phyloP scores from a whole-genome alignment of 2,329 filamentous ascomycete species.

The Trichoderma atrobrunneum region DNA sequence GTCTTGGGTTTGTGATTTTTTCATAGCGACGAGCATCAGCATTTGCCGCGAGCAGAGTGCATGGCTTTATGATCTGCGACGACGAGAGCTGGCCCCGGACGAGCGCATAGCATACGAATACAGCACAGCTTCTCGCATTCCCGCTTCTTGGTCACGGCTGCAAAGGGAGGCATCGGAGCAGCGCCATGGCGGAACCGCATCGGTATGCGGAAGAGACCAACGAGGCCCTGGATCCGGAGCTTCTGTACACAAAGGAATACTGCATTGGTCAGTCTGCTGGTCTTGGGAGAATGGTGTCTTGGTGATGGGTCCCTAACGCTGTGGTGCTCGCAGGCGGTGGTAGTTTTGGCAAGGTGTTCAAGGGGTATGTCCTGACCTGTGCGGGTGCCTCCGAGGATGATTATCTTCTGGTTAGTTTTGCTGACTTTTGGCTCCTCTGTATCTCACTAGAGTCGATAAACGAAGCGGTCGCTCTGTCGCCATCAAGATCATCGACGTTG shows the following conservation, averaged over 20 bases:
- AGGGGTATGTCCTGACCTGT: constrained; percentile 61
- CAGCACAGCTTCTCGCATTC: neutral
- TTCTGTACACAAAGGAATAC: constrained; percentile 88
- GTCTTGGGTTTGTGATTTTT: neutral
- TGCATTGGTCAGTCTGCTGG: constrained; percentile 65
- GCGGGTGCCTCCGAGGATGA: neutral
- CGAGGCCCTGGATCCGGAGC: constrained; percentile 72
- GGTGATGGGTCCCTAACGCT: constrained; percentile 21
- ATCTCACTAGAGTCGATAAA: constrained; percentile 71
- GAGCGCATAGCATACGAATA: neutral
- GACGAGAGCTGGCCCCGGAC: neutral
- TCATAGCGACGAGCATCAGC: neutral
- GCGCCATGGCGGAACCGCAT: constrained; percentile 48
- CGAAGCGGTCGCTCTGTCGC: constrained; percentile 89
- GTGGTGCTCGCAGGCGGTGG: constrained; percentile 66
- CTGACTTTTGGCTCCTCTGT: neutral
- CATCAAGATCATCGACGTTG: constrained; percentile 98
- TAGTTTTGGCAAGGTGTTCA: constrained; percentile 98
- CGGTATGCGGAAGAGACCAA: constrained; percentile 47
- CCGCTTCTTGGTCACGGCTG: neutral
- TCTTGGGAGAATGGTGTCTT: neutral
- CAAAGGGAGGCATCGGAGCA: neutral
- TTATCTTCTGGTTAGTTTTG: neutral
- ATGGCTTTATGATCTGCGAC: constrained; percentile 7
- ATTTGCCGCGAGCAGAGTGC: neutral